Conservation (phyloP, 805 yeast genomes). For the Myxozyma monticola region DNA sequence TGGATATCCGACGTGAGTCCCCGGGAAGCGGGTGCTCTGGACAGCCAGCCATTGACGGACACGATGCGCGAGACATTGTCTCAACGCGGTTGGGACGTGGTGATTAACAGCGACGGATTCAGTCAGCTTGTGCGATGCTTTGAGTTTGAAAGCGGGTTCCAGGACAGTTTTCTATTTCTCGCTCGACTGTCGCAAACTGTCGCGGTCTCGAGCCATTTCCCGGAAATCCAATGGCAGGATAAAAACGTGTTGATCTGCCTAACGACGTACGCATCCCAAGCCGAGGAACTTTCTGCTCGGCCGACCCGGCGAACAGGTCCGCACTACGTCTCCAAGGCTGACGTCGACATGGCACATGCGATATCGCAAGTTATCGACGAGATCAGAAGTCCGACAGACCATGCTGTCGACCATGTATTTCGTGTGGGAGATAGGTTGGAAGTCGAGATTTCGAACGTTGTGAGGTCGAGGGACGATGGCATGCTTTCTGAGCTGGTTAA, state of each 20-base stretch:
- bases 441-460: slow-evolving; percentile 2
- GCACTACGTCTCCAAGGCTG: slow-evolving; percentile 12
- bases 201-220: slow-evolving; percentile 7
- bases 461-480: slow-evolving; percentile 6
- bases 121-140: slow-evolving; percentile 7
- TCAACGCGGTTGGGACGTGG: slow-evolving; percentile 8
- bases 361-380: too few relatives aligned
- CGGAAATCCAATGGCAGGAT: slow-evolving; percentile 15
- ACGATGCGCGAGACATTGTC: slow-evolving; percentile 11
- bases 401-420: too few relatives aligned
- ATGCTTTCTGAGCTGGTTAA: slow-evolving; percentile 6
- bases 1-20: slow-evolving; percentile 8
- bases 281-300: too few relatives aligned
- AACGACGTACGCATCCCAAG: slow-evolving; percentile 8
- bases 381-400: too few relatives aligned
- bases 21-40: not conserved
- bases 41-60: slow-evolving; percentile 7
- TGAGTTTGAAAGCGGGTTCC: slow-evolving; percentile 5
- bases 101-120: slow-evolving; percentile 1
- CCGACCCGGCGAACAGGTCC: slow-evolving; percentile 3
- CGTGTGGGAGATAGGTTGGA: too few relatives aligned
- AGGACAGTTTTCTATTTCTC: slow-evolving; percentile 13
- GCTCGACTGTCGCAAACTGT: slow-evolving; percentile 13
- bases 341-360: slow-evolving; percentile 10
- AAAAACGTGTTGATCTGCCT: slow-evolving; percentile 6